Base-by-base conservation (phyloP, 768 basidiomycete species). In the Grammothele lineata region DNA sequence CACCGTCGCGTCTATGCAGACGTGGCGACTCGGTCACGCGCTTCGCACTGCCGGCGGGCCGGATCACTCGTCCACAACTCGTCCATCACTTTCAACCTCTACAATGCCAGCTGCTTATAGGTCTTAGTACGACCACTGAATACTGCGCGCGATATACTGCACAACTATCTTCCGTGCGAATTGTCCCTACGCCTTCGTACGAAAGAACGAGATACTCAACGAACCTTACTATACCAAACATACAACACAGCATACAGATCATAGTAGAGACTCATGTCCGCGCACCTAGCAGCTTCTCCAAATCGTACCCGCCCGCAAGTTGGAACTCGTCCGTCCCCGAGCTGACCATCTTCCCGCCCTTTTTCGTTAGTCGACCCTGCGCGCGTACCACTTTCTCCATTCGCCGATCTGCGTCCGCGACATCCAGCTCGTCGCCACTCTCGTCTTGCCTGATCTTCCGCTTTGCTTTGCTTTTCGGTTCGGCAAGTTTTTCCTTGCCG, bases 301-400 rank as follows among this genome's bases (percentile, higher is more conserved):
- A 60, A n/a, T 71, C 75, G 55, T 74, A 65, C 2, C 78, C 78
- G 21, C 80, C 75, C 40, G 83, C 76, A 48, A 91, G 76, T 66
- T 92, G 90, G 70, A 92, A 92, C 62, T 92, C 90, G 25, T 61
- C 58, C 23, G 76, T 76, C 15, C 81, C 83, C 43, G 73, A 78
- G 54, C 80, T 79, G 51, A 79, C 70, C 77, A 90, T 81, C 43
- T 77, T 71, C 18, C 93, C 94, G 23, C 80, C 80, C 64, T 83
- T 83, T 73, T 86, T 94, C 45, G 81, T 78, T 47, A 87, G 66
- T 41, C 88, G 76, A 8, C 93, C 94, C 60, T 91, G 90, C 11
- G 77, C 74, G 36, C 94, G 79, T 24, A 95, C 92, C 35, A 85
- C 79, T 45, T 79, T 79, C 58, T 85, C 81, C 94, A 97, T 97